Conservation (phyloP, 2,329 filamentous ascomycete genomes). For the Talaromyces sp. region DNA sequence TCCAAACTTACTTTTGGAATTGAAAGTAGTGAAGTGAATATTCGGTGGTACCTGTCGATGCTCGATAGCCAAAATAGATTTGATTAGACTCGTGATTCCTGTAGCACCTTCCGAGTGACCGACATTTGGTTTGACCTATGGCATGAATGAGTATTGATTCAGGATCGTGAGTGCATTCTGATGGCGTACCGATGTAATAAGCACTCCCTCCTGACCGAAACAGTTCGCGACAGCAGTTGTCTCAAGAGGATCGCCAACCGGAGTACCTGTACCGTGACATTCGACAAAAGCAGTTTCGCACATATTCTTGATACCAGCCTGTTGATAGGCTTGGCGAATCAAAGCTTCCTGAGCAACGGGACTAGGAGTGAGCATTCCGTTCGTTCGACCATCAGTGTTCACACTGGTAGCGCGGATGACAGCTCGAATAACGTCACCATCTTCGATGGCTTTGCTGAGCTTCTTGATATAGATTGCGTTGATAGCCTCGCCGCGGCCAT, state of each 20-base stretch:
- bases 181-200: slow-evolving; percentile 16
- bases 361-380: slow-evolving; percentile 20
- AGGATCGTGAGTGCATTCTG: too few species aligned
- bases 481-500: slow-evolving; percentile 52
- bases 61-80: slow-evolving; percentile 23
- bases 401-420: slow-evolving; percentile 29
- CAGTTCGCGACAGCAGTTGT: slow-evolving; percentile 22
- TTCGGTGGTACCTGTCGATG: slow-evolving; percentile 24
- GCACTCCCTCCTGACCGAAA: slow-evolving; percentile 22
- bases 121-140: slow-evolving; percentile 28
- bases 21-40: slow-evolving; percentile 29
- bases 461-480: slow-evolving; percentile 50
- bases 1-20: slow-evolving; percentile 23
- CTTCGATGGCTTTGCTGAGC: slow-evolving; percentile 44
- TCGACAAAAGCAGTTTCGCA: slow-evolving; percentile 34
- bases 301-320: slow-evolving; percentile 26
- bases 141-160: not conserved
- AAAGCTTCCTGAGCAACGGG: slow-evolving; percentile 34
- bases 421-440: slow-evolving; percentile 42
- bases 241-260: slow-evolving; percentile 33
- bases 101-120: slow-evolving; percentile 26
- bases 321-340: slow-evolving; percentile 35
- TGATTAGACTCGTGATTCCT: slow-evolving; percentile 26
- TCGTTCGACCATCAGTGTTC: slow-evolving; percentile 32
- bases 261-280: slow-evolving; percentile 35